These are phyloP conservation scores for Starmera stellimalicola DNA, from an alignment of 1,139 yeast genomes.

Conservation along the genomic window DNA sequence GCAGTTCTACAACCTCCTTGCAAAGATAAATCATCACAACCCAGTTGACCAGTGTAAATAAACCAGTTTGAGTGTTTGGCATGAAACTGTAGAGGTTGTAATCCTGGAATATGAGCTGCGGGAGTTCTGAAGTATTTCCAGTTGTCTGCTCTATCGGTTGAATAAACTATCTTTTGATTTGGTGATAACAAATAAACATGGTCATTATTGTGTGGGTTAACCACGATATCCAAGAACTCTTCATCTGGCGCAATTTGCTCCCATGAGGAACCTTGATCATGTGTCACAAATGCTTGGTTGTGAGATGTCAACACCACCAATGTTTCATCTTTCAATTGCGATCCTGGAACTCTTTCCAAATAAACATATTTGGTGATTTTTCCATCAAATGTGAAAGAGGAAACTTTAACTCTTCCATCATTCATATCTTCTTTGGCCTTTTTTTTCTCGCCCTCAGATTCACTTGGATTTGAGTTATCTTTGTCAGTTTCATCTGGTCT, in stretches of 20 bases:
- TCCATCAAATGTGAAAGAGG: slow-evolving; percentile 32
- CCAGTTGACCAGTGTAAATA: slow-evolving; percentile 59
- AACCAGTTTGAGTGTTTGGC: slow-evolving; percentile 47
- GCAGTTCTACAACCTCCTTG: slow-evolving; percentile 37
- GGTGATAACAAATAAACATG: slow-evolving; percentile 55
- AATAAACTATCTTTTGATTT: slow-evolving; percentile 41
- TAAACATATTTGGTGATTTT: slow-evolving; percentile 35
- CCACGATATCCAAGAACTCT: slow-evolving; percentile 42
- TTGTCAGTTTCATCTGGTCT: slow-evolving; percentile 31
- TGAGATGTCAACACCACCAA: slow-evolving; percentile 36
- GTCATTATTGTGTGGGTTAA: slow-evolving; percentile 56
- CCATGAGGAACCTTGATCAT: slow-evolving; percentile 70
- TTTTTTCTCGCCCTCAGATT: slow-evolving; percentile 29
- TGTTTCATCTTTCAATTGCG: slow-evolving; percentile 35
- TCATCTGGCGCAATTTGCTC: slow-evolving; percentile 39
- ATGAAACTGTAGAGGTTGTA: slow-evolving; percentile 43
- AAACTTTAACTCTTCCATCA: slow-evolving; percentile 25
- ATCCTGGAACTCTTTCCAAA: slow-evolving; percentile 31
- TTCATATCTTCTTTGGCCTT: slow-evolving; percentile 23
- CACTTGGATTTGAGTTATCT: slow-evolving; percentile 22
- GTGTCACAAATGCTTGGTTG: slow-evolving; percentile 41
- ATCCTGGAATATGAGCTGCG: slow-evolving; percentile 30
- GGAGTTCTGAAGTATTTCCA: slow-evolving; percentile 49
- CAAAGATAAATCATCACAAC: slow-evolving; percentile 47
- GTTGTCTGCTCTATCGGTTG: slow-evolving; percentile 61